Percentiles rank a stretch among this genome's conserved stretches.
These are phyloP conservation scores for Periglandula ipomoeae DNA, from an alignment of 2,329 filamentous ascomycete genomes.

Conservation along the genomic window DNA sequence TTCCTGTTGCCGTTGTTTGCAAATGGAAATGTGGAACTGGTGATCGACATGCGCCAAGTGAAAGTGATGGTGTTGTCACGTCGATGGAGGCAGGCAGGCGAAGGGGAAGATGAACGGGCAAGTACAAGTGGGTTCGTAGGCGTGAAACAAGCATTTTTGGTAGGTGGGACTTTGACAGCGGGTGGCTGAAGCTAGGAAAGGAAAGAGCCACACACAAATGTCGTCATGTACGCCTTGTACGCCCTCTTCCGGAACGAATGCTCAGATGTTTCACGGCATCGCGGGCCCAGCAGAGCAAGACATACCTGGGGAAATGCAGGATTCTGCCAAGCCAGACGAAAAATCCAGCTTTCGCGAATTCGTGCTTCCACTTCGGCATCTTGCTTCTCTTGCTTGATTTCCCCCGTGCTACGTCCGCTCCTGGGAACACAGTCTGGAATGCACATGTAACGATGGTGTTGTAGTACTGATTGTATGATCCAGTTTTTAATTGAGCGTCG, in stretches of 20 bases:
- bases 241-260: neutral
- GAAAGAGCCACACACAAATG: neutral
- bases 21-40: neutral
- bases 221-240: neutral
- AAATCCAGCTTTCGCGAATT: too few species aligned
- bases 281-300: neutral
- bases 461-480: too few species aligned
- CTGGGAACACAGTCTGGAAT: neutral
- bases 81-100: neutral
- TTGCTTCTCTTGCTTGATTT: too few species aligned
- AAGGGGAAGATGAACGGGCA: too few species aligned
- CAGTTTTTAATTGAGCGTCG: neutral
- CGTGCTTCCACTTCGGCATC: too few species aligned
- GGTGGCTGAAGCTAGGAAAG: neutral
- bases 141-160: neutral
- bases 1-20: neutral
- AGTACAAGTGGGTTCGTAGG: too few species aligned
- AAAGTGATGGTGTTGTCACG: neutral
- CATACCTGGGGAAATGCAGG: too few species aligned
- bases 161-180: neutral
- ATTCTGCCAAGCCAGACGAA: too few species aligned
- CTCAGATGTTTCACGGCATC: neutral
- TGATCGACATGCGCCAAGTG: neutral
- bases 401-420: too few species aligned
- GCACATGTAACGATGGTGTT: too few species aligned